Conservation (phyloP, 2,329 filamentous ascomycete species). For the Rhinocladiella similis region DNA sequence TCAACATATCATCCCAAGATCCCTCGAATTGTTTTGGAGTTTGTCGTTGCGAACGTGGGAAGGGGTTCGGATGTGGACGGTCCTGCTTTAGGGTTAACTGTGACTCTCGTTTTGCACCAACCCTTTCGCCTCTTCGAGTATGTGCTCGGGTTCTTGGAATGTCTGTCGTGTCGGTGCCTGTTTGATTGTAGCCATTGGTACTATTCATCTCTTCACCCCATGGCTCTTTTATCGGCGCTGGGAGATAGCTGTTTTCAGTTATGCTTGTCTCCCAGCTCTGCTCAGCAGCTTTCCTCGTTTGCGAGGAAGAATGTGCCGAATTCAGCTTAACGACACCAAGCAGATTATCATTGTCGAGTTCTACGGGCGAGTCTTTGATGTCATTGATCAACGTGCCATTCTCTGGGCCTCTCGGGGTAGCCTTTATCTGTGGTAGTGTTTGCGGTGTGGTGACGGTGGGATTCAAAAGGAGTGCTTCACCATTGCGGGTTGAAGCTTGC, state of each 20-base stretch:
- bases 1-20: slow-evolving; percentile 21
- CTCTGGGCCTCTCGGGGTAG: neutral
- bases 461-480: neutral
- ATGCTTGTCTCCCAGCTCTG: slow-evolving; percentile 18
- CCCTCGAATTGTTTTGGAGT: slow-evolving; percentile 17
- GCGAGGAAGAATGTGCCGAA: slow-evolving; percentile 15
- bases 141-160: neutral
- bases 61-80: neutral
- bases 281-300: slow-evolving; percentile 17
- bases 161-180: neutral
- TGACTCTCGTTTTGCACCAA: neutral
- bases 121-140: neutral
- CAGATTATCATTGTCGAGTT: slow-evolving; percentile 1
- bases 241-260: slow-evolving; percentile 12
- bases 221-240: slow-evolving; percentile 9
- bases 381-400: slow-evolving; percentile 4
- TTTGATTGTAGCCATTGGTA: neutral
- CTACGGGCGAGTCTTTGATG: neutral
- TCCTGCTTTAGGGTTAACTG: neutral
- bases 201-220: slow-evolving; percentile 14
- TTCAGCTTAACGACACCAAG: slow-evolving; percentile 19
- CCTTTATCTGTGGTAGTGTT: neutral
- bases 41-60: slow-evolving; percentile 4
- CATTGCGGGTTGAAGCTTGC: neutral
- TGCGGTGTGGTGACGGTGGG: neutral